Evolutionary conservation across 768 basidiomycete genomes (phyloP).

Genomic region (Ramaria rubella): DNA sequence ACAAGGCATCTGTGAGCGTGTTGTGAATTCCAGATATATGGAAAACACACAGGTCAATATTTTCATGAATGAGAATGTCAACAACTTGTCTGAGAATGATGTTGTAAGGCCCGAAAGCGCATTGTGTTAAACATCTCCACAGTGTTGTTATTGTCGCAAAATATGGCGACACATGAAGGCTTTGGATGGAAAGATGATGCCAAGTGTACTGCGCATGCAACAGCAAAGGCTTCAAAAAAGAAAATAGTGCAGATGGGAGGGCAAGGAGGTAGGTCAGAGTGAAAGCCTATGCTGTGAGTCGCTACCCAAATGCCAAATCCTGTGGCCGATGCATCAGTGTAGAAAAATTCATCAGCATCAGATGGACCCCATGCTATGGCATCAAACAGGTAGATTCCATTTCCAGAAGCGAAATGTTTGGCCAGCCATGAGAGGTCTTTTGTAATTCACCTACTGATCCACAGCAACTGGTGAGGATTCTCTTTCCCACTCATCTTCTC

Average conservation of each 20-base stretch:
- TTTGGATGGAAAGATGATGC: neutral
- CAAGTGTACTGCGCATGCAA: neutral
- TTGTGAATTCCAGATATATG: neutral
- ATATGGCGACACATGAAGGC: slow-evolving; percentile 15
- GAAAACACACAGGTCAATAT: neutral
- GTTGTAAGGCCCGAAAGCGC: neutral
- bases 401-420: neutral
- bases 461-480: neutral
- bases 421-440: slow-evolving; percentile 10
- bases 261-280: neutral
- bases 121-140: slow-evolving; percentile 23
- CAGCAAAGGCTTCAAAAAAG: slow-evolving; percentile 14
- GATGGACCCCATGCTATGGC: slow-evolving; percentile 3
- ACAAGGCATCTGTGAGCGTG: neutral
- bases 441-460: neutral
- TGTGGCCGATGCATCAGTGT: neutral
- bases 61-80: neutral
- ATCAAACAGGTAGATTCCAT: slow-evolving; percentile 4
- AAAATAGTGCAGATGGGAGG: slow-evolving; percentile 6
- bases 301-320: slow-evolving; percentile 10
- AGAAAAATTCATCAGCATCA: slow-evolving; percentile 6
- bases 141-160: slow-evolving; percentile 23
- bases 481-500: slow-evolving; percentile 6
- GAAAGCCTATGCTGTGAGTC: neutral
- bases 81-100: neutral